phyloP scores from a whole-genome alignment of 106 monocot species.

The Dactylorhiza incarnata region DNA sequence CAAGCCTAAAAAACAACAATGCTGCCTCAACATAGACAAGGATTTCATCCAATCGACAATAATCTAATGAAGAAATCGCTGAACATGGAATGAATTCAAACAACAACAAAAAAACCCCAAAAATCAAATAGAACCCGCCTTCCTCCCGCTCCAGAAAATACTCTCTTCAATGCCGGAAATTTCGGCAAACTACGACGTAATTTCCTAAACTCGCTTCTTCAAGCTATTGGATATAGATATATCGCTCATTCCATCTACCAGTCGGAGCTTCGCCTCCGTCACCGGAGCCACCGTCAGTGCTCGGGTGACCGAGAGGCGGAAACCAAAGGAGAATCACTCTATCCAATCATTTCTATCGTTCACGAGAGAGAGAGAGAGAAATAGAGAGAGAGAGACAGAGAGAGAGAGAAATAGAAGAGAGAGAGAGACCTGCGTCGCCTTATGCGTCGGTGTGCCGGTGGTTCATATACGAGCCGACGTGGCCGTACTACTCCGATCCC shows the following conservation, averaged over 20 bases:
- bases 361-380: too few relatives aligned
- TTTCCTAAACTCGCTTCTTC: background rate
- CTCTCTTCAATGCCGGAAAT: background rate
- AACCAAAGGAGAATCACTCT: background rate
- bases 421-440: background rate
- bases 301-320: background rate
- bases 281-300: background rate
- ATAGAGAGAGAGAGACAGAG: background rate
- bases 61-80: background rate
- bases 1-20: background rate
- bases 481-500: background rate
- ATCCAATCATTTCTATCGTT: too few relatives aligned
- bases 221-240: background rate
- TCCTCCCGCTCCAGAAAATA: background rate
- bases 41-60: background rate
- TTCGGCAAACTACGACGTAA: background rate
- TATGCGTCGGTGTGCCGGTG: background rate
- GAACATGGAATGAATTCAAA: background rate
- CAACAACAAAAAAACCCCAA: background rate
- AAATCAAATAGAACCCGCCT: background rate
- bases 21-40: background rate
- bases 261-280: background rate
- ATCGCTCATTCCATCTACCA: background rate
- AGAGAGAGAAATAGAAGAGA: too few relatives aligned
- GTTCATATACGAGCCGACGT: constrained; percentile 7